Conservation (phyloP, 352 stramenopile genomes). For the Globisporangium camurandrum region DNA sequence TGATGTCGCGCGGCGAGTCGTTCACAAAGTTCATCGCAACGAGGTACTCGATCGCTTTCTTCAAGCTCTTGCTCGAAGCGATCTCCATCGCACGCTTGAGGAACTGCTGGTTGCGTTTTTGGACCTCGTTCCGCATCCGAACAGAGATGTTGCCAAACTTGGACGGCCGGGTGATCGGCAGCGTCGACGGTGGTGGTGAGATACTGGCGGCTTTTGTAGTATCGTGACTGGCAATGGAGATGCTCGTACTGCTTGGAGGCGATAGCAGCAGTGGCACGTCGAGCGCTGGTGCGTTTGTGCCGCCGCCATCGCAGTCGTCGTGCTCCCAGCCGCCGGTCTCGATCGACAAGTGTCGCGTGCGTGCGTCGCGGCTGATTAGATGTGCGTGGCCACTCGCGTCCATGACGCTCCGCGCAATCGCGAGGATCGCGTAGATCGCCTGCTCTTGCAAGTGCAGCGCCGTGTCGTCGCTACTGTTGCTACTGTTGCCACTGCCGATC, state of each 20-base stretch:
- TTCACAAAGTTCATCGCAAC: conserved; percentile 85
- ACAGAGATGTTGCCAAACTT: conserved; percentile 62
- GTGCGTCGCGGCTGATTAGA: conserved; percentile 74
- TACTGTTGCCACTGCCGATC: neutral
- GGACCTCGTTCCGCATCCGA: conserved; percentile 75
- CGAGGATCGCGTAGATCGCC: conserved; percentile 65
- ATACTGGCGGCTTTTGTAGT: too few species aligned
- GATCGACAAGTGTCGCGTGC: conserved; percentile 76
- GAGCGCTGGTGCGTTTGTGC: neutral
- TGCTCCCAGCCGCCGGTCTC: conserved; percentile 79
- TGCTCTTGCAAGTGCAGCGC: conserved; percentile 42
- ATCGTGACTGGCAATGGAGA: too few species aligned
- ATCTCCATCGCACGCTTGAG: conserved; percentile 80
- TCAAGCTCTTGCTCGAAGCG: conserved; percentile 71
- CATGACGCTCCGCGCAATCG: conserved; percentile 79
- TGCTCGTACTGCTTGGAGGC: too few species aligned
- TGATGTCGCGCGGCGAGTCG: conserved; percentile 84
- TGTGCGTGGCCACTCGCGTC: conserved; percentile 80
- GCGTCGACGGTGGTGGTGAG: conserved; percentile 1
- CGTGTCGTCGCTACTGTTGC: conserved; percentile 31
- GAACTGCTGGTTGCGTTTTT: conserved; percentile 76
- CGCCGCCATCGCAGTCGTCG: conserved; percentile 40
- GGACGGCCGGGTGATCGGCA: neutral
- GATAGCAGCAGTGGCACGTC: neutral
- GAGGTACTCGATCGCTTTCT: conserved; percentile 82